Conservation (phyloP, 768 basidiomycete species). For the Clavaria fumosa region DNA sequence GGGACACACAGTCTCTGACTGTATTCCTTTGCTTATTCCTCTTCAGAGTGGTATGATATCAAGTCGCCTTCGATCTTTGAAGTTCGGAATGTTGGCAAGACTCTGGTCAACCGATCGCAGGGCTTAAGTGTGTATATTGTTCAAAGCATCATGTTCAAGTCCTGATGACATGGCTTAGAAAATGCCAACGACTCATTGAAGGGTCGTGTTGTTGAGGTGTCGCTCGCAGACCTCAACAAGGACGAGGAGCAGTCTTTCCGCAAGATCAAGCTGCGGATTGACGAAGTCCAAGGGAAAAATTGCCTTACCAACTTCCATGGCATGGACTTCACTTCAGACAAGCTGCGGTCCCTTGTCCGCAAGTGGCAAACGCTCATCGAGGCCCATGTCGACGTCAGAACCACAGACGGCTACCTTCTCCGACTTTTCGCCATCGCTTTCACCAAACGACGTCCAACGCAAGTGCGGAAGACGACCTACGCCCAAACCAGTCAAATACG, state of each 20-base stretch:
- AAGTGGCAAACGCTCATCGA: slow-evolving; percentile 99
- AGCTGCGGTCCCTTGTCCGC: slow-evolving; percentile 97
- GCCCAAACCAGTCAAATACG: slow-evolving; percentile 89
- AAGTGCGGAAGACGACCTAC: slow-evolving; percentile 99
- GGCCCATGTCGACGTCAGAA: slow-evolving; percentile 97
- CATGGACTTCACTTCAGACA: slow-evolving; percentile 99
- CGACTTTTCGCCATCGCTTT: slow-evolving; percentile 98
- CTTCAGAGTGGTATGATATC: slow-evolving; percentile 96
- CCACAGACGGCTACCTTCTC: slow-evolving; percentile 97
- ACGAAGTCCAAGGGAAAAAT: slow-evolving; percentile 96
- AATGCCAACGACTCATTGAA: slow-evolving; percentile 98
- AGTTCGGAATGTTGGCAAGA: slow-evolving; percentile 93
- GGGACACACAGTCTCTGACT: slow-evolving; percentile 8
- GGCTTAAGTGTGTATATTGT: slow-evolving; percentile 70
- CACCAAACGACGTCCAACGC: slow-evolving; percentile 91
- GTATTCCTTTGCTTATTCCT: neutral
- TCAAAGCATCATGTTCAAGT: slow-evolving; percentile 5
- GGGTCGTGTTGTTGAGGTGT: slow-evolving; percentile 92
- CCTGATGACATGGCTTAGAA: slow-evolving; percentile 35
- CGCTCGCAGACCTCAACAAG: slow-evolving; percentile 95
- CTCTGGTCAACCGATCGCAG: slow-evolving; percentile 93
- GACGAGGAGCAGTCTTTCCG: slow-evolving; percentile 99
- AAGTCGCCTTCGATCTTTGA: slow-evolving; percentile 98
- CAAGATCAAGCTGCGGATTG: slow-evolving; percentile 97
- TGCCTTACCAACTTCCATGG: slow-evolving; percentile 99